phyloP scores from a whole-genome alignment of 441 rosid genomes.

The Arabidopsis lyrata region DNA sequence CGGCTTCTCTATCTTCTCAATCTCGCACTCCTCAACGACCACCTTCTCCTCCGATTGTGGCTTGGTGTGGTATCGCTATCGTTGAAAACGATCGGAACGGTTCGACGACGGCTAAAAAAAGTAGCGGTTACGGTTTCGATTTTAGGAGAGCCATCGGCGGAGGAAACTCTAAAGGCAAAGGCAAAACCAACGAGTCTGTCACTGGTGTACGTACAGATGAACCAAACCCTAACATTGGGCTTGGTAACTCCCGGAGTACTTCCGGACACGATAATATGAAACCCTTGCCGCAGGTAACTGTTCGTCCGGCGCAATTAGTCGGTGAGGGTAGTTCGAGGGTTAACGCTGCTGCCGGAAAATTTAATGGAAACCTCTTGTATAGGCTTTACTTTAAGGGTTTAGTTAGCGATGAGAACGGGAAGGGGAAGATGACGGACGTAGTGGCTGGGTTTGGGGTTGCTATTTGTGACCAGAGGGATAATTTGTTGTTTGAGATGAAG shows the following conservation, averaged over 20 bases:
- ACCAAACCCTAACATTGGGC: conserved; percentile 21
- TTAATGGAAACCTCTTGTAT: conserved; percentile 19
- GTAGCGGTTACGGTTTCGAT: conserved; percentile 9
- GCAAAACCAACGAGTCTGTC: not conserved
- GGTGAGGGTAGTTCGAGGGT: conserved; percentile 24
- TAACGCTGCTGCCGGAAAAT: not conserved
- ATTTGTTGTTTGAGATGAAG: conserved; percentile 59
- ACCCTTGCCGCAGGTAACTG: conserved; percentile 13
- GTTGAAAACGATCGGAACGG: conserved; percentile 27
- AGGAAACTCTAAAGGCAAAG: conserved; percentile 31
- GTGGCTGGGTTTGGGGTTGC: conserved; percentile 73
- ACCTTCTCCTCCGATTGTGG: conserved; percentile 30
- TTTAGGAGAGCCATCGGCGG: conserved; percentile 13
- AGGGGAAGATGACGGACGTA: conserved; percentile 33
- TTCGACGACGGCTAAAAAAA: not conserved
- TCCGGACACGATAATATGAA: not conserved
- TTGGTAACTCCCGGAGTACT: not conserved
- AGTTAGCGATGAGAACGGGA: conserved; percentile 54
- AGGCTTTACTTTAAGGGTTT: conserved; percentile 79
- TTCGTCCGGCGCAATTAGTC: not conserved
- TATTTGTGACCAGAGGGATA: conserved; percentile 62
- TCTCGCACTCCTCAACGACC: conserved; percentile 50
- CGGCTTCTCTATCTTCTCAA: conserved; percentile 61
- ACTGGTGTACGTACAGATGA: conserved; percentile 21
- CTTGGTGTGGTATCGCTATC: not conserved